Conservation (phyloP, 169 alveolate species). For the Hepatocystis sp. region DNA sequence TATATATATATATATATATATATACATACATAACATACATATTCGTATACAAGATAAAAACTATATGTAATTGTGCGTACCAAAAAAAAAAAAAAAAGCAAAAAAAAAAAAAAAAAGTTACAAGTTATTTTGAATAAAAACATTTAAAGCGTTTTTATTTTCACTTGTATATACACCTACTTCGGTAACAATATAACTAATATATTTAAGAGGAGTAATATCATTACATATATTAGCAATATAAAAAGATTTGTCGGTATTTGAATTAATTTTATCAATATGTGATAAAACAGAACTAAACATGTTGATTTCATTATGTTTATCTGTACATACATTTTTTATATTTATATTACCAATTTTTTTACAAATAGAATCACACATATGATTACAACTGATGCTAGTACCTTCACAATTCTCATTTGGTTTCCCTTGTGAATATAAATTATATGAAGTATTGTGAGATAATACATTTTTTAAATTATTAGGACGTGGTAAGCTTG, state of each 20-base stretch:
- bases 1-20: neutral
- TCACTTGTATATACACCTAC: conserved; percentile 72
- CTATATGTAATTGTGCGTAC: neutral
- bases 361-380: conserved; percentile 64
- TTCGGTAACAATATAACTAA: conserved; percentile 68
- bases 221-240: conserved; percentile 75
- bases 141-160: conserved; percentile 63
- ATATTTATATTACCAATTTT: conserved; percentile 63
- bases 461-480: no score
- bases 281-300: conserved; percentile 67
- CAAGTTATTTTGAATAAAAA: conserved; percentile 54
- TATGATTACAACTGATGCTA: conserved; percentile 21
- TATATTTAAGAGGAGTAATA: conserved; percentile 70
- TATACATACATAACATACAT: neutral
- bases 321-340: conserved; percentile 71
- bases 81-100: neutral
- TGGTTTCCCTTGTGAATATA: conserved; percentile 9
- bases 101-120: conserved; percentile 15
- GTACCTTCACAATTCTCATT: conserved; percentile 32
- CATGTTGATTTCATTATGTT: conserved; percentile 43
- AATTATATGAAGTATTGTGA: conserved; percentile 7
- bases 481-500: no score
- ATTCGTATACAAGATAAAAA: no score
- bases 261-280: conserved; percentile 57
- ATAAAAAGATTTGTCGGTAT: conserved; percentile 68